These are phyloP conservation scores for Allantophomopsis cytisporea DNA, from an alignment of 2,329 filamentous ascomycete genomes.

Conservation along the genomic window DNA sequence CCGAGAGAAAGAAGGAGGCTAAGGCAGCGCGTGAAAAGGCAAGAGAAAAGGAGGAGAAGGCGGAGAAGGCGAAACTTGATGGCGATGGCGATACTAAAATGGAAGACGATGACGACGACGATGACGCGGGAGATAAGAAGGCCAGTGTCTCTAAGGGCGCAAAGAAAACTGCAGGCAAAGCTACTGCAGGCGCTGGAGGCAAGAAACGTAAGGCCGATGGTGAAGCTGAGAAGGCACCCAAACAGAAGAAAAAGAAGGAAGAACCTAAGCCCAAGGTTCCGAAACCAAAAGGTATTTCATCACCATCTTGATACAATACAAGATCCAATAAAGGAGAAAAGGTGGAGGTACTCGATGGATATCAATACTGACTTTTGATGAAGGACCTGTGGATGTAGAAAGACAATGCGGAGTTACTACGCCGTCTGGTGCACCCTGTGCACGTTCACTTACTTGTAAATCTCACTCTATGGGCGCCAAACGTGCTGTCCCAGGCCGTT, in stretches of 20 bases:
- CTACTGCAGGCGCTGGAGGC: slow-evolving; percentile 42
- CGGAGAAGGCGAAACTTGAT: slow-evolving; percentile 13
- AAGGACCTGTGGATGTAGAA: slow-evolving; percentile 82
- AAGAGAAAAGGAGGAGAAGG: slow-evolving; percentile 21
- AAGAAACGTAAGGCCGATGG: slow-evolving; percentile 70
- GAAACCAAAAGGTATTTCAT: slow-evolving; percentile 61
- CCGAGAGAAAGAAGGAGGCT: slow-evolving; percentile 19
- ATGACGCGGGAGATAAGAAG: slow-evolving; percentile 25
- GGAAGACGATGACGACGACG: slow-evolving; percentile 28
- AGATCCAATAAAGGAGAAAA: not conserved
- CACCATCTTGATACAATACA: not conserved
- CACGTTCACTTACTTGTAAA: slow-evolving; percentile 83
- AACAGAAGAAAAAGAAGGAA: slow-evolving; percentile 91
- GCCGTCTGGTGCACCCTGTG: slow-evolving; percentile 76
- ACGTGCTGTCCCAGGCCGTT: slow-evolving; percentile 73
- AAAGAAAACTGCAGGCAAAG: slow-evolving; percentile 56
- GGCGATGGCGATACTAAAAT: slow-evolving; percentile 18
- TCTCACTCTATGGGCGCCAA: slow-evolving; percentile 94
- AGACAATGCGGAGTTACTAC: slow-evolving; percentile 82
- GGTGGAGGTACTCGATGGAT: not conserved
- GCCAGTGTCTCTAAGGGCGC: slow-evolving; percentile 21
- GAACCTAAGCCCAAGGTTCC: slow-evolving; percentile 72
- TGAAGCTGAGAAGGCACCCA: slow-evolving; percentile 69
- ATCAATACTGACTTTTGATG: slow-evolving; percentile 1
- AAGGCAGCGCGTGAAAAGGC: slow-evolving; percentile 22